Percentiles rank a stretch among this genome's conserved stretches.
phyloP scores from a whole-genome alignment of 495 filamentous ascomycete species.

The Bathelium albidoporum region DNA sequence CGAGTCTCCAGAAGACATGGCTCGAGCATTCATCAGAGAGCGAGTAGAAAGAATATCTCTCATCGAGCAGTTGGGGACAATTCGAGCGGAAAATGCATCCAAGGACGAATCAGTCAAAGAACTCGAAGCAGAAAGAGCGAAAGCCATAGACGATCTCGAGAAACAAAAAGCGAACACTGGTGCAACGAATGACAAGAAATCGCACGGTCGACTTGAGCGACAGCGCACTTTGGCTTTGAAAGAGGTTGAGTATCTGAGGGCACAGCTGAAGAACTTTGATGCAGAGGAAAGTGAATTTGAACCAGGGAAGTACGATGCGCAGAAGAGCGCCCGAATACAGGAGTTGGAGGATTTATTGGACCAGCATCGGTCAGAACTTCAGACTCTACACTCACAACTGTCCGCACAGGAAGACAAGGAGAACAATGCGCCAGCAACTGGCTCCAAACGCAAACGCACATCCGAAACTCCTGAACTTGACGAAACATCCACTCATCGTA shows the following conservation, averaged over 20 bases:
- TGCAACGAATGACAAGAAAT: constrained; percentile 36
- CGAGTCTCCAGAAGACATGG: constrained; percentile 79
- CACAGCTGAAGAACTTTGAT: constrained; percentile 84
- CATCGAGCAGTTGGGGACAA: constrained; percentile 61
- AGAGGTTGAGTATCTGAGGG: constrained; percentile 87
- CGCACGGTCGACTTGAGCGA: constrained; percentile 65
- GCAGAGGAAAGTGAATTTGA: constrained; percentile 80
- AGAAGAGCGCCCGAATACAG: constrained; percentile 63
- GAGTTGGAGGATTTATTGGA: constrained; percentile 81
- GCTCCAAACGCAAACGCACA: constrained; percentile 47
- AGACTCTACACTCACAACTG: constrained; percentile 60
- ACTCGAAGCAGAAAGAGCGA: constrained; percentile 57
- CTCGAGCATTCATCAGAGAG: constrained; percentile 70
- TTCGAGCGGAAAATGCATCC: constrained; percentile 69
- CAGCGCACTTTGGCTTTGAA: constrained; percentile 77
- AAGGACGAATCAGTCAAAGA: constrained; percentile 66
- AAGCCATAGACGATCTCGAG: constrained; percentile 57
- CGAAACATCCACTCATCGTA: constrained; percentile 41
- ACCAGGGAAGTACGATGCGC: constrained; percentile 62
- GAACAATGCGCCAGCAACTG: constrained; percentile 27
- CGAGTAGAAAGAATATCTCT: constrained; percentile 67
- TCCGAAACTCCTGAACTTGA: constrained; percentile 53
- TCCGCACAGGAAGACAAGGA: constrained; percentile 40
- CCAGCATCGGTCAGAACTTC: constrained; percentile 74
- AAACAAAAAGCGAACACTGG: constrained; percentile 42